Conservation (phyloP, 1,284 basidiomycete species). For the Cutaneotrichosporon dermatis region DNA sequence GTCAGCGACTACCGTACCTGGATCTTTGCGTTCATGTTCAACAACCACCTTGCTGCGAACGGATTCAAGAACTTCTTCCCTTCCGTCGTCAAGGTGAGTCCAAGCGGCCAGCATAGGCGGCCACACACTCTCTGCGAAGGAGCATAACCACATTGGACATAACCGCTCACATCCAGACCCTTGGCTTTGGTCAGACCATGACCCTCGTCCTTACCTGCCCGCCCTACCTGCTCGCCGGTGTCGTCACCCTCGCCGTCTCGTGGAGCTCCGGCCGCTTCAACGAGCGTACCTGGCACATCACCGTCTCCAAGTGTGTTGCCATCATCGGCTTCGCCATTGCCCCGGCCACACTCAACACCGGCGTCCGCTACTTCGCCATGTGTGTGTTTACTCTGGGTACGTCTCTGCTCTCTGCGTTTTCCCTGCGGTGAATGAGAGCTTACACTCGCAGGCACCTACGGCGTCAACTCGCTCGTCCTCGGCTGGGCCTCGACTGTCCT, state of each 20-base stretch:
- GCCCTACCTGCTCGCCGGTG: constrained; percentile 36
- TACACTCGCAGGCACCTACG: constrained; percentile 24
- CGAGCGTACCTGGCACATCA: constrained; percentile 32
- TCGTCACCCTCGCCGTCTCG: constrained; percentile 21
- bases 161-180: constrained; percentile 15
- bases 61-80: constrained; percentile 38
- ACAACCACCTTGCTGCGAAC: constrained; percentile 27
- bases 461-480: constrained; percentile 34
- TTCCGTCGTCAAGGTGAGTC: constrained; percentile 19
- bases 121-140: too few species aligned
- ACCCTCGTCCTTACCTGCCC: constrained; percentile 47
- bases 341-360: constrained; percentile 28
- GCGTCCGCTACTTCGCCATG: constrained; percentile 32
- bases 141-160: constrained; percentile 2
- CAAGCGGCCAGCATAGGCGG: background rate
- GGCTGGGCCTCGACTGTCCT: constrained; percentile 34
- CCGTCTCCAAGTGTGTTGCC: constrained; percentile 25
- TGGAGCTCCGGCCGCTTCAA: constrained; percentile 29
- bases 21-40: constrained; percentile 31
- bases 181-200: constrained; percentile 38
- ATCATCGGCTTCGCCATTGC: constrained; percentile 34
- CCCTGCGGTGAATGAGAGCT: background rate
- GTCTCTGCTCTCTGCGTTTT: too few species aligned
- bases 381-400: constrained; percentile 20
- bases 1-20: constrained; percentile 30